These are phyloP conservation scores for Aaosphaeria pasadenensis DNA, from an alignment of 2,329 filamentous ascomycete genomes.

Conservation along the genomic window DNA sequence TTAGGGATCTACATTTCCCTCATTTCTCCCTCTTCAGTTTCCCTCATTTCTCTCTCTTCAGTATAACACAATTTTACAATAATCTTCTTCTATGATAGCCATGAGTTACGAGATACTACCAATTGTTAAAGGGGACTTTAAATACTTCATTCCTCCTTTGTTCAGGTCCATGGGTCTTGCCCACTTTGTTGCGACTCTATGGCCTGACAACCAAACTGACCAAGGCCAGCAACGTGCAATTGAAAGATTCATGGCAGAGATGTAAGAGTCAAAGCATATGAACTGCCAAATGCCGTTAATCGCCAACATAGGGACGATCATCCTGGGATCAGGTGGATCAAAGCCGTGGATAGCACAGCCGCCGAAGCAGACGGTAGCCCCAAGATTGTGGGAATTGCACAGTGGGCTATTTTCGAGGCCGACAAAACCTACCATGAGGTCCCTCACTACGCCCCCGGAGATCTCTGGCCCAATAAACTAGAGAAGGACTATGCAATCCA, in stretches of 20 bases:
- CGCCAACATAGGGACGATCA: neutral
- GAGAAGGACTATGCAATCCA: neutral
- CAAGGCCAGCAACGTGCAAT: neutral
- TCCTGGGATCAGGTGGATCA: slow-evolving; percentile 1
- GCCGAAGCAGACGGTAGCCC: slow-evolving; percentile 1
- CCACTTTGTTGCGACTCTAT: slow-evolving; percentile 1
- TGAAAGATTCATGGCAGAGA: neutral
- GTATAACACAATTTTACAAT: too few relatives aligned
- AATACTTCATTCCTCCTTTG: neutral
- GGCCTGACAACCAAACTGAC: slow-evolving; percentile 2
- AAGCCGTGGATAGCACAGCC: neutral
- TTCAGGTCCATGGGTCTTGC: slow-evolving; percentile 1
- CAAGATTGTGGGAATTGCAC: slow-evolving; percentile 2
- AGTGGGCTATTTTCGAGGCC: slow-evolving; percentile 1
- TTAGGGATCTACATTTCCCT: too few relatives aligned
- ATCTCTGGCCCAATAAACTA: slow-evolving; percentile 1
- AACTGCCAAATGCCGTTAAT: too few relatives aligned
- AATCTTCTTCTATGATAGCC: too few relatives aligned
- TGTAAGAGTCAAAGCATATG: neutral
- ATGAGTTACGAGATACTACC: neutral
- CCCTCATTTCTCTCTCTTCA: too few relatives aligned
- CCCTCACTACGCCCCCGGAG: neutral
- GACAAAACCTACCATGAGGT: slow-evolving; percentile 1
- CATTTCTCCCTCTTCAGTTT: too few relatives aligned
- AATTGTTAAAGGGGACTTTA: neutral